These are phyloP conservation scores for Trypanosomatidae sp. DNA, from an alignment of 208 protist species.

Conservation along the genomic window DNA sequence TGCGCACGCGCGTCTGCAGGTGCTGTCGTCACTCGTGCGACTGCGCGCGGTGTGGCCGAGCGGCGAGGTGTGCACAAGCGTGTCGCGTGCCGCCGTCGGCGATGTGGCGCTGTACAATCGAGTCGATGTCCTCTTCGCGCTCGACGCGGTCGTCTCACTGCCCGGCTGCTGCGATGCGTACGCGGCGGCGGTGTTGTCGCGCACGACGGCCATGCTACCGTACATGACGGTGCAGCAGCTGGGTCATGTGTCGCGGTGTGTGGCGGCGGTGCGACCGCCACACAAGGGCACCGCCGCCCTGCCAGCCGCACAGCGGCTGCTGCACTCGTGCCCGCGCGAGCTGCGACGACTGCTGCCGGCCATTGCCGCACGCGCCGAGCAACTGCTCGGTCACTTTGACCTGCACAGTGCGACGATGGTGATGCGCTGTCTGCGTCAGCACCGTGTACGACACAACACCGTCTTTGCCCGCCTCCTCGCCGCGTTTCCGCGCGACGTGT, in stretches of 20 bases:
- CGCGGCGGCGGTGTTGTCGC: conserved; percentile 27
- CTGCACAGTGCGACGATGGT: conserved; percentile 59
- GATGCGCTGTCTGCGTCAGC: conserved; percentile 54
- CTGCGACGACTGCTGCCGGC: conserved; percentile 43
- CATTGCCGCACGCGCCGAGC: conserved; percentile 37
- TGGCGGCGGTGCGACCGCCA: conserved; percentile 31
- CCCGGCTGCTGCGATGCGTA: conserved; percentile 32
- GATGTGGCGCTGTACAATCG: conserved; percentile 30
- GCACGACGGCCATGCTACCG: conserved; percentile 18
- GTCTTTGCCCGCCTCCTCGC: conserved; percentile 57
- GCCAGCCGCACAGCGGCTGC: conserved; percentile 23
- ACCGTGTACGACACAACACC: conserved; percentile 65
- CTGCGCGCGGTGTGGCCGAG: conserved; percentile 19
- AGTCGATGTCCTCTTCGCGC: conserved; percentile 53
- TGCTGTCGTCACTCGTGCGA: conserved; percentile 55
- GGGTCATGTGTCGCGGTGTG: conserved; percentile 62
- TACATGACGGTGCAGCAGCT: conserved; percentile 25
- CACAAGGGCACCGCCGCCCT: too few species aligned
- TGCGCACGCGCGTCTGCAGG: conserved; percentile 27
- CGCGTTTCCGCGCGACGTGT: too few species aligned
- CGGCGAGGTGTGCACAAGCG: conserved; percentile 19
- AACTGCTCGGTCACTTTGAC: conserved; percentile 46
- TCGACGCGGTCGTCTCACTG: conserved; percentile 47
- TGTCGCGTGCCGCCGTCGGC: conserved; percentile 30
- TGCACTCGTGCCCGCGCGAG: conserved; percentile 30